phyloP scores from a whole-genome alignment of 2,329 filamentous ascomycete species.

The Aureobasidium sp. region DNA sequence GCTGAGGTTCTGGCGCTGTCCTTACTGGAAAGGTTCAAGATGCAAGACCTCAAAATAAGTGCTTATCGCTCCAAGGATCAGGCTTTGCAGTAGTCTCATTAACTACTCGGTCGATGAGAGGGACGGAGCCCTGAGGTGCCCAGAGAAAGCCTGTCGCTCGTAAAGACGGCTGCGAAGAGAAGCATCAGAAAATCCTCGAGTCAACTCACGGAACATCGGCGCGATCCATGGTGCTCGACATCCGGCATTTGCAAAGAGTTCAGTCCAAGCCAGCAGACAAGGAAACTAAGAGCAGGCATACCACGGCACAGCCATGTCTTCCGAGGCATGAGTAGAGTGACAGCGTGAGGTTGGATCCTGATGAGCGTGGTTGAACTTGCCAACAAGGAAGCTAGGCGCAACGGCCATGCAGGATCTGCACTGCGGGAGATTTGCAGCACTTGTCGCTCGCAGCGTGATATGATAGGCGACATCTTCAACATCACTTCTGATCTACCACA shows the following conservation, averaged over 20 bases:
- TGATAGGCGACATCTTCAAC: neutral
- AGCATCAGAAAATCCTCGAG: neutral
- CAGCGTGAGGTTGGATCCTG: neutral
- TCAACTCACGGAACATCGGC: neutral
- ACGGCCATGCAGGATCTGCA: neutral
- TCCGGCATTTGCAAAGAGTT: conserved; percentile 1
- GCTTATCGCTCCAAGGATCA: too few relatives aligned
- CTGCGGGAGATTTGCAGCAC: neutral
- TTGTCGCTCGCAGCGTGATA: neutral
- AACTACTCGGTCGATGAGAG: neutral
- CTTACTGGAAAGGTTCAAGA: too few relatives aligned
- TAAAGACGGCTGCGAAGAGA: neutral
- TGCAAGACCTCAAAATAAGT: neutral
- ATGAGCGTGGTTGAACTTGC: neutral
- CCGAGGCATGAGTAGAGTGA: neutral
- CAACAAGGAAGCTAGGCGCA: neutral
- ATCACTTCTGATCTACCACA: neutral
- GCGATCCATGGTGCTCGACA: neutral
- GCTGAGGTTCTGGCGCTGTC: neutral
- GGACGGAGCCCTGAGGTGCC: neutral
- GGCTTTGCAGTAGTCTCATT: neutral
- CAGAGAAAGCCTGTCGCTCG: neutral
- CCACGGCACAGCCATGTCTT: neutral
- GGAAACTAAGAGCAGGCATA: neutral
- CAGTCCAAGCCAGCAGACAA: neutral